Base-by-base conservation (phyloP, 768 basidiomycete species). In the Mycena floridula region DNA sequence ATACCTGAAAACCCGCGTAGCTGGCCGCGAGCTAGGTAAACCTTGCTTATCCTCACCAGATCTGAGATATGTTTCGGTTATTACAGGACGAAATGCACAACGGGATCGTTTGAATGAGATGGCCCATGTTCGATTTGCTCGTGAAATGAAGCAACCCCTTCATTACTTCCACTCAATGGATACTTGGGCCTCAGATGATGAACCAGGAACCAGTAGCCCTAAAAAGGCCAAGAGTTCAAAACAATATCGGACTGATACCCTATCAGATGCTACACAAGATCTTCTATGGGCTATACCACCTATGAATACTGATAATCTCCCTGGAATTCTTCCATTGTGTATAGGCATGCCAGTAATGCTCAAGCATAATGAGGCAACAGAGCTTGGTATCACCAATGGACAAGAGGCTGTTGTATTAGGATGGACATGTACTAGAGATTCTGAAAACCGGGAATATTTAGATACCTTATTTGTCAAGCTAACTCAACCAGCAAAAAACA, bases 51-150 rank as follows among this genome's bases (percentile, higher is more conserved):
- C 36, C 22, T 26, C 50, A 41, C 25, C 38, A 11, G 16, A 43
- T 2, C 61, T 61, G 40, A 26, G 54, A 23, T 30, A 59, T 52
- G 48, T 53, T 3, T 49, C 60, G 27, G 45, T 60, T 1, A 62
- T 64, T 18, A 54, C 55, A 15, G 41, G 44, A 11, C 41, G 37
- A 9, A 62, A 62, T 49, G 18, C 44, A 11, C 47, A 58, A 25
- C 45, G 52, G 30, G 62, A 64, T 45, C 36, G 42, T 22, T 37
- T 62, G 0, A 64, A 64, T 51, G 22, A 48, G 16, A 3, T 53
- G 7, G 55, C 53, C 5, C 18, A 18, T 40, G n/a, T 48, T 23
- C 40, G 50, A 13, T 64, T 59, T 57, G 59, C 61, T 4, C 7
- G 9, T 13, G 56, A 59, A 13, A 53, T 47, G 13, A 26, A 37